Evolutionary conservation across 108 stramenopile genomes (phyloP).

Genomic region (Fistulifera pelliculosa): DNA sequence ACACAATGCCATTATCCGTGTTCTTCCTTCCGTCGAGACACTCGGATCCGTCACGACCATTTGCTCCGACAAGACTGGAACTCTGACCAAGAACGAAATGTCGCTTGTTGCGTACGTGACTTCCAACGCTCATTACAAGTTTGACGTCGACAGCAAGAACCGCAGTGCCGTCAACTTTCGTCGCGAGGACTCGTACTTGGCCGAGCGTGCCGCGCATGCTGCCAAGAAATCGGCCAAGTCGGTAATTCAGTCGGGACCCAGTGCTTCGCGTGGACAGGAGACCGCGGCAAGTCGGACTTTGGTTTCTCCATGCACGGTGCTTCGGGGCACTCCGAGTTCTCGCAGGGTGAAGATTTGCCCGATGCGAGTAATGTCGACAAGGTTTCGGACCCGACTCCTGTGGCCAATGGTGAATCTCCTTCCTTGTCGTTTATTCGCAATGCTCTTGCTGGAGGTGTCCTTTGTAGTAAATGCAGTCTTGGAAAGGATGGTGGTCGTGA

Average conservation of each 20-base stretch:
- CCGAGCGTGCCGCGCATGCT: slow-evolving; percentile 7
- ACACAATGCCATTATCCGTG: slow-evolving; percentile 84
- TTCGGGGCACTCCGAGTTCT: slow-evolving; percentile 10
- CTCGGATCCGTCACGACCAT: slow-evolving; percentile 93
- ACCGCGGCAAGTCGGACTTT: slow-evolving; percentile 14
- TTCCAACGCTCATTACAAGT: slow-evolving; percentile 60
- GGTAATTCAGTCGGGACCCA: slow-evolving; percentile 20
- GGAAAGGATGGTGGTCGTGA: slow-evolving; percentile 62
- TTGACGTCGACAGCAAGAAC: slow-evolving; percentile 40
- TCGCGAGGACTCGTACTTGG: slow-evolving; percentile 49
- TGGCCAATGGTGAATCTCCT: slow-evolving; percentile 53
- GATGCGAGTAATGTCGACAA: slow-evolving; percentile 9
- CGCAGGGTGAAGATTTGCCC: slow-evolving; percentile 3
- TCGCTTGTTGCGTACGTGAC: slow-evolving; percentile 67
- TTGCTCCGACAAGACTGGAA: slow-evolving; percentile 99
- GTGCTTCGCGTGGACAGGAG: slow-evolving; percentile 12
- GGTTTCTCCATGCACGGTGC: slow-evolving; percentile 23
- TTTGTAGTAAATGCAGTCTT: slow-evolving; percentile 68
- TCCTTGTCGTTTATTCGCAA: slow-evolving; percentile 37
- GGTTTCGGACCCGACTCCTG: slow-evolving; percentile 24
- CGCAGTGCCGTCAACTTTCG: slow-evolving; percentile 42
- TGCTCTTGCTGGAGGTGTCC: slow-evolving; percentile 63
- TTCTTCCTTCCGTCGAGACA: slow-evolving; percentile 92
- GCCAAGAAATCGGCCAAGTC: slow-evolving; percentile 22
- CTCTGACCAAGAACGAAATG: slow-evolving; percentile 95